phyloP scores from a whole-genome alignment of 2,329 filamentous ascomycete genomes.

The Xylaria sp. region DNA sequence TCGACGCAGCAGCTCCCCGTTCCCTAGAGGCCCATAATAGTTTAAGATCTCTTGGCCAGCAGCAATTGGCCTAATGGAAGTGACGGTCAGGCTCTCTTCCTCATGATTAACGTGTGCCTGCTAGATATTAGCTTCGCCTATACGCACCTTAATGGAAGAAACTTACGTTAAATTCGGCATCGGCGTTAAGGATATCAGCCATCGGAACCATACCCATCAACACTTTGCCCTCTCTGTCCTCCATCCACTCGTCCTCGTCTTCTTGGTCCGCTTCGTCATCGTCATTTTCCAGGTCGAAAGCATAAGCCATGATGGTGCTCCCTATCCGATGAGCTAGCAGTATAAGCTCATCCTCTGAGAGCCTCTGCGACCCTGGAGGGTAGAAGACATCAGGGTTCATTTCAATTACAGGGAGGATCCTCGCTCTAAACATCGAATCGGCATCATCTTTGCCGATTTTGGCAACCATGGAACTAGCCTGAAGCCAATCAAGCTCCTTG shows the following conservation, averaged over 20 bases:
- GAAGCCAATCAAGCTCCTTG: slow-evolving; percentile 71
- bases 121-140: slow-evolving; percentile 2
- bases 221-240: slow-evolving; percentile 62
- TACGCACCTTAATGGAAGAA: neutral
- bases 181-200: slow-evolving; percentile 88
- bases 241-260: slow-evolving; percentile 68
- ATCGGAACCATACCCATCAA: slow-evolving; percentile 88
- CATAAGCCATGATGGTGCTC: slow-evolving; percentile 89
- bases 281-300: slow-evolving; percentile 75
- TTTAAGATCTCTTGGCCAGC: slow-evolving; percentile 82
- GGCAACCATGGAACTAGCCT: slow-evolving; percentile 75
- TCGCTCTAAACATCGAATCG: slow-evolving; percentile 68
- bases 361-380: slow-evolving; percentile 40
- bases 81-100: slow-evolving; percentile 68
- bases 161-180: slow-evolving; percentile 82
- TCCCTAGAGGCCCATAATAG: slow-evolving; percentile 85
- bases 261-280: slow-evolving; percentile 60
- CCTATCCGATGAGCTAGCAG: slow-evolving; percentile 77
- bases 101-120: slow-evolving; percentile 61
- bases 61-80: slow-evolving; percentile 69
- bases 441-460: slow-evolving; percentile 79
- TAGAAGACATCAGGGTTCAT: slow-evolving; percentile 54
- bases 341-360: slow-evolving; percentile 53
- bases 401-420: slow-evolving; percentile 58
- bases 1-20: slow-evolving; percentile 79